Conservation (phyloP, 106 monocot species). For the Dactylorhiza incarnata region DNA sequence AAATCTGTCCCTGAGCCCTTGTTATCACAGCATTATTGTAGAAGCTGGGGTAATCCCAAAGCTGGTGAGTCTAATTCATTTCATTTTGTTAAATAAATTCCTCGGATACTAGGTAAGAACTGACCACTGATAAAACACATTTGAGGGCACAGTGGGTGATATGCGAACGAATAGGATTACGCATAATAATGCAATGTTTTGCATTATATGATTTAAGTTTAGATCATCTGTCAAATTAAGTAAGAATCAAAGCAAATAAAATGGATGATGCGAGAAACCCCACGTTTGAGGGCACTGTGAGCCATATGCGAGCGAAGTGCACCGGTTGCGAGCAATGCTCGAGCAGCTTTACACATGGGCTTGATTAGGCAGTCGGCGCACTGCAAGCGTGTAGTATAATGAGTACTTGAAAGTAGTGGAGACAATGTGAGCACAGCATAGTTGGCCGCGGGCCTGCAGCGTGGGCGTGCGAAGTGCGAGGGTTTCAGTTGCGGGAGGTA, state of each 20-base stretch:
- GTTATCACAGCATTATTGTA: slow-evolving; percentile 48
- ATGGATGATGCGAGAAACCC: not conserved
- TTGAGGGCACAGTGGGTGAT: not conserved
- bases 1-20: slow-evolving; percentile 54
- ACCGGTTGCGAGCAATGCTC: too few species aligned
- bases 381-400: too few species aligned
- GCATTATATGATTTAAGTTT: not conserved
- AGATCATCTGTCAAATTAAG: not conserved
- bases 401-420: too few species aligned
- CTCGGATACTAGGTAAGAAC: not conserved
- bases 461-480: too few species aligned
- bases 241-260: not conserved
- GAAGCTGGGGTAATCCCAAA: slow-evolving; percentile 75
- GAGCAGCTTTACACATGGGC: too few species aligned
- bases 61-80: slow-evolving; percentile 43
- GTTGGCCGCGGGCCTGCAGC: too few species aligned
- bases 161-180: not conserved
- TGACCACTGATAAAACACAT: not conserved
- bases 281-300: too few species aligned
- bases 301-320: too few species aligned
- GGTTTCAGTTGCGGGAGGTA: too few species aligned
- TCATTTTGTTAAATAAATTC: not conserved
- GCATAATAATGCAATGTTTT: not conserved
- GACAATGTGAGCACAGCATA: too few species aligned
- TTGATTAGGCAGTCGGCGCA: too few species aligned